Percentiles rank a stretch among this genome's conserved stretches.
phyloP scores from a whole-genome alignment of 2,329 filamentous ascomycete species.

The Claviceps quebecensis region DNA sequence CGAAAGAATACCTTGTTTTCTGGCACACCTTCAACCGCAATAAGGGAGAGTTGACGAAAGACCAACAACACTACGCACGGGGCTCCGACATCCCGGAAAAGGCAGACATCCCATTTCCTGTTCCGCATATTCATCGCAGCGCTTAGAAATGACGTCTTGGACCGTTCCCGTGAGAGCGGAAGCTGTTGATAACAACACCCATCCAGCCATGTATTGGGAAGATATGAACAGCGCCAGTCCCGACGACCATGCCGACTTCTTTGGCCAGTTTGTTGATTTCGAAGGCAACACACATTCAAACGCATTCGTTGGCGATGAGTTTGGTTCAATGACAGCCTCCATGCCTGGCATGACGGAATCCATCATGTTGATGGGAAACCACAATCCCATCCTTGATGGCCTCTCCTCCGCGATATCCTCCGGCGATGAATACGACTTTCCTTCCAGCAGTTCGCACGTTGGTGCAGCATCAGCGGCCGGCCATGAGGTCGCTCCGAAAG shows the following conservation, averaged over 20 bases:
- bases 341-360: conserved; percentile 15
- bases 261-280: conserved; percentile 24
- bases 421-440: conserved; percentile 22
- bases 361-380: conserved; percentile 14
- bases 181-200: conserved; percentile 20
- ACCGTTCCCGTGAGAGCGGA: conserved; percentile 21
- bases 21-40: not conserved
- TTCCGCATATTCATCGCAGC: no score
- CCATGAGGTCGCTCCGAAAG: conserved; percentile 18
- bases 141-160: conserved; percentile 21
- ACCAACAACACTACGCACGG: not conserved
- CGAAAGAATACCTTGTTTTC: not conserved
- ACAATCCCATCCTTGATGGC: conserved; percentile 11
- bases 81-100: not conserved
- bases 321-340: conserved; percentile 10
- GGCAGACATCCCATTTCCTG: no score
- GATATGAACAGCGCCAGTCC: conserved; percentile 17
- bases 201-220: conserved; percentile 22
- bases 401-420: conserved; percentile 22
- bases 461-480: conserved; percentile 13
- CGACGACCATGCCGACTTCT: conserved; percentile 20
- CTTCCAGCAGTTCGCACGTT: conserved; percentile 20
- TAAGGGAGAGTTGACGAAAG: not conserved
- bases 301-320: conserved; percentile 10
- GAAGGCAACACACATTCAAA: conserved; percentile 14